phyloP scores from a whole-genome alignment of 148 eudicot genomes.

The Linanthus parryae region DNA sequence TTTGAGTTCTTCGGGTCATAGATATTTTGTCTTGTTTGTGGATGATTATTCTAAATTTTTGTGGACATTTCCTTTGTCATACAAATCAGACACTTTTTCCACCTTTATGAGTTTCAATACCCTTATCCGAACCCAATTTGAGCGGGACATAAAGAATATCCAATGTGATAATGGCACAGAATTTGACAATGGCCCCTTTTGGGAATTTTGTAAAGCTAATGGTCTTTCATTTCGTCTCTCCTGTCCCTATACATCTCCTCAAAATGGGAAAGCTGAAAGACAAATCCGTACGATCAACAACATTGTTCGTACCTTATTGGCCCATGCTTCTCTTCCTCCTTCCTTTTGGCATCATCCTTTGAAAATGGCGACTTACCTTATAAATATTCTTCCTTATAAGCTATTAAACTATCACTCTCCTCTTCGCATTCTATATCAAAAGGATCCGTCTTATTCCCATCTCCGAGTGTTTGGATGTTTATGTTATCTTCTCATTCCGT shows the following conservation, averaged over 20 bases:
- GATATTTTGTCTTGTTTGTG: neutral
- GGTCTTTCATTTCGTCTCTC: no score
- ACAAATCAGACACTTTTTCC: neutral
- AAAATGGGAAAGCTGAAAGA: constrained; percentile 4
- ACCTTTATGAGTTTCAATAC: neutral
- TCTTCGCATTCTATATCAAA: neutral
- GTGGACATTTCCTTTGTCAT: neutral
- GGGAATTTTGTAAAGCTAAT: constrained; percentile 1
- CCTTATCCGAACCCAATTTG: neutral
- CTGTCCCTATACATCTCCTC: neutral
- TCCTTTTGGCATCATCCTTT: neutral
- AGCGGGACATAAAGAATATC: neutral
- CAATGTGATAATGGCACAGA: constrained; percentile 1
- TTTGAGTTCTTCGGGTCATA: neutral
- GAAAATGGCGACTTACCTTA: neutral
- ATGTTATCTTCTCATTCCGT: constrained; percentile 1
- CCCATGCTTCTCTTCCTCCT: neutral
- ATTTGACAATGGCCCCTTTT: neutral
- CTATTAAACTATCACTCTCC: neutral
- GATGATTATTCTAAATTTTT: neutral
- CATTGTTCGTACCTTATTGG: neutral
- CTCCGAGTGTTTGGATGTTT: constrained; percentile 1
- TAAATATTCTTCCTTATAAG: constrained; percentile 1
- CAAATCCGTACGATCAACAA: neutral
- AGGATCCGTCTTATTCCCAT: neutral